These are phyloP conservation scores for Euptelea pleiosperma DNA, from an alignment of 164 flowering plant genomes.

Conservation along the genomic window DNA sequence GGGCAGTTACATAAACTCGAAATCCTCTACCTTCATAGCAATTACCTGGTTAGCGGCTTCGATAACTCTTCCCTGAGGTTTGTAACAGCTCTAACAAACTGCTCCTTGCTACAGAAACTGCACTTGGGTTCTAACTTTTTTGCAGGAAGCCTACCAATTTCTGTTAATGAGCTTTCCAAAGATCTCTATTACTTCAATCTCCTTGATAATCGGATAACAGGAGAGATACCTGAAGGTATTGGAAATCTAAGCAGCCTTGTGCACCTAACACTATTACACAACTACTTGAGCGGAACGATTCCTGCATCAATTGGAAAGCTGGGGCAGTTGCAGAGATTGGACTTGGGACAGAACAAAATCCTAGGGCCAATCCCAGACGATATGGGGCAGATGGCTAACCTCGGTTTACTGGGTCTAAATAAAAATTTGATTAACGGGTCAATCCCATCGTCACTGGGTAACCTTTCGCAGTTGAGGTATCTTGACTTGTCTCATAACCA, in stretches of 20 bases:
- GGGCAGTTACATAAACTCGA: constrained; percentile 5
- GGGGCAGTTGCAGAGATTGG: constrained; percentile 9
- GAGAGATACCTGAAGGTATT: constrained; percentile 2
- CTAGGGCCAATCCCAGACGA: constrained; percentile 11
- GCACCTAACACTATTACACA: neutral
- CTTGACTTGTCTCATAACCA: constrained; percentile 5
- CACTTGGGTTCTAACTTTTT: constrained; percentile 8
- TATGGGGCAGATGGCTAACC: too few relatives aligned
- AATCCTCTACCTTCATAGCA: too few relatives aligned
- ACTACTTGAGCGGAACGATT: constrained; percentile 11
- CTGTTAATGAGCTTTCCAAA: constrained; percentile 11
- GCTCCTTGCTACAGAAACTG: constrained; percentile 8
- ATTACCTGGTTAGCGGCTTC: too few relatives aligned
- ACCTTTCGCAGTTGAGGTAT: neutral
- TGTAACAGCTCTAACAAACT: constrained; percentile 12
- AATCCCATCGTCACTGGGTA: constrained; percentile 3
- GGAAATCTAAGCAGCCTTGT: constrained; percentile 13
- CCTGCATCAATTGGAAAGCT: constrained; percentile 14
- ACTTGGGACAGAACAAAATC: constrained; percentile 6
- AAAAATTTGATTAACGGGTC: too few relatives aligned
- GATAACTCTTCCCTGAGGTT: constrained; percentile 15
- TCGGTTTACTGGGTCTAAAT: too few relatives aligned
- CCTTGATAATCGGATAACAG: neutral
- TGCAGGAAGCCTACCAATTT: constrained; percentile 12
- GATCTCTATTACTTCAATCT: neutral